Conservation (phyloP, 2,329 filamentous ascomycete genomes). For the Aspergillus fructus region DNA sequence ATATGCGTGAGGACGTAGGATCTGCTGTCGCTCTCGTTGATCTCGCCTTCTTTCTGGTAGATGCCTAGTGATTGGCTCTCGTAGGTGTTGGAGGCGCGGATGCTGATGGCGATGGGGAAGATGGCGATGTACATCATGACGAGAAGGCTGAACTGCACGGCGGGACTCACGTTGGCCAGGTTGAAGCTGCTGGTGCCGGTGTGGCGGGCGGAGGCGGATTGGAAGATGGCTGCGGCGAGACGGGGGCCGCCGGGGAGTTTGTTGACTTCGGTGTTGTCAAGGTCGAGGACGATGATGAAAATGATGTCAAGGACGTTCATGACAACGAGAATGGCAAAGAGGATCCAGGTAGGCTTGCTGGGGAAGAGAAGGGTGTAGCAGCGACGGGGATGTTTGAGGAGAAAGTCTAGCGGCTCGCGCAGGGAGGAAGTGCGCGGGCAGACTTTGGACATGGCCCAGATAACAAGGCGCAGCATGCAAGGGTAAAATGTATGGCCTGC, state of each 20-base stretch:
- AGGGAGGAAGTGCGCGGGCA: constrained; percentile 38
- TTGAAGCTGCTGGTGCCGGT: constrained; percentile 53
- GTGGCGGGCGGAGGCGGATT: constrained; percentile 52
- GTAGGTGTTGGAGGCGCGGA: constrained; percentile 70
- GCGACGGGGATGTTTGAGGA: constrained; percentile 62
- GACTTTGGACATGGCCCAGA: constrained; percentile 57
- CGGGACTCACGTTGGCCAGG: constrained; percentile 53
- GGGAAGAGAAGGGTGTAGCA: constrained; percentile 66
- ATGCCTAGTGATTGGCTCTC: constrained; percentile 65
- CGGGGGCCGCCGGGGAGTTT: constrained; percentile 44
- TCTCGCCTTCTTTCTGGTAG: neutral
- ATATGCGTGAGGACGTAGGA: too few relatives aligned
- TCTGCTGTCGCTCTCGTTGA: too few relatives aligned
- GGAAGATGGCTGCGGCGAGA: constrained; percentile 59
- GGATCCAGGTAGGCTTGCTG: constrained; percentile 57
- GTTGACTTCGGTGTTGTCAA: constrained; percentile 52
- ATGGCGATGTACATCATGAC: constrained; percentile 99
- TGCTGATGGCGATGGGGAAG: constrained; percentile 90
- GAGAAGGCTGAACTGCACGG: constrained; percentile 57
- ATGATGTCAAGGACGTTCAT: constrained; percentile 58
- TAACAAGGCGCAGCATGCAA: constrained; percentile 53
- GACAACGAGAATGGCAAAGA: constrained; percentile 48
- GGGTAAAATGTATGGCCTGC: constrained; percentile 52
- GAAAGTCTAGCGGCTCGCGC: constrained; percentile 50
- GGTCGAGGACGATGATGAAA: constrained; percentile 53